Evolutionary conservation across 1,139 yeast genomes (phyloP).

Genomic region (Debaryomycetaceae sp.): DNA sequence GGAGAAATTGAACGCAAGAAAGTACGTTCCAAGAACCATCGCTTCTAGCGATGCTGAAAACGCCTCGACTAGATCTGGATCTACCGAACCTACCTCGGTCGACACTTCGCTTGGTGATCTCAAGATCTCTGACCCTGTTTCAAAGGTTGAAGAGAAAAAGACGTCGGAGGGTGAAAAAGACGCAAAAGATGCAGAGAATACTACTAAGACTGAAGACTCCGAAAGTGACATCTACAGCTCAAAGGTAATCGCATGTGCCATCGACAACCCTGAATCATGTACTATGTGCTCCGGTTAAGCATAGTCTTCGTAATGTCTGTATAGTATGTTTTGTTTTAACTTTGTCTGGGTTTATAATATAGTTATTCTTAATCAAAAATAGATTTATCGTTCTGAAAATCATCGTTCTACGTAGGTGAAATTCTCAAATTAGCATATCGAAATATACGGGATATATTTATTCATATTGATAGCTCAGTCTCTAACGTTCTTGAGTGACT

Average conservation of each 20-base stretch:
- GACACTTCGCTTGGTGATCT: conserved; percentile 48
- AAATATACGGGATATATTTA: neutral
- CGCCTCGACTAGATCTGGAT: conserved; percentile 26
- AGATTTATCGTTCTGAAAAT: neutral
- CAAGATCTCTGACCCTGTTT: conserved; percentile 22
- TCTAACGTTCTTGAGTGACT: no score
- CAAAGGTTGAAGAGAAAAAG: conserved; percentile 6
- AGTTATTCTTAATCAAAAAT: neutral
- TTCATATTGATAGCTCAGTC: no score
- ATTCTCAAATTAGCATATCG: neutral
- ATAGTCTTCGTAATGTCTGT: conserved; percentile 1
- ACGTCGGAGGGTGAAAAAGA: conserved; percentile 8
- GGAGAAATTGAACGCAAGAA: conserved; percentile 54
- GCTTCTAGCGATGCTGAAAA: conserved; percentile 28
- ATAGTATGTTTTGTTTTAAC: conserved; percentile 5
- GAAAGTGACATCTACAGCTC: conserved; percentile 82
- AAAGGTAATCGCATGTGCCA: conserved; percentile 93
- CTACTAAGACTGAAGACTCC: conserved; percentile 12
- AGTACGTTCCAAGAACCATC: conserved; percentile 36
- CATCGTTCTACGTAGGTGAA: neutral
- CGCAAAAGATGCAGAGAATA: conserved; percentile 15
- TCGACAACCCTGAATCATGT: conserved; percentile 94
- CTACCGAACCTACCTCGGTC: conserved; percentile 49
- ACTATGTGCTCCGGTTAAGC: conserved; percentile 96
- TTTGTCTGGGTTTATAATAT: neutral